Base-by-base conservation (phyloP, 805 yeast genomes). In the Blastobotrys americana region DNA sequence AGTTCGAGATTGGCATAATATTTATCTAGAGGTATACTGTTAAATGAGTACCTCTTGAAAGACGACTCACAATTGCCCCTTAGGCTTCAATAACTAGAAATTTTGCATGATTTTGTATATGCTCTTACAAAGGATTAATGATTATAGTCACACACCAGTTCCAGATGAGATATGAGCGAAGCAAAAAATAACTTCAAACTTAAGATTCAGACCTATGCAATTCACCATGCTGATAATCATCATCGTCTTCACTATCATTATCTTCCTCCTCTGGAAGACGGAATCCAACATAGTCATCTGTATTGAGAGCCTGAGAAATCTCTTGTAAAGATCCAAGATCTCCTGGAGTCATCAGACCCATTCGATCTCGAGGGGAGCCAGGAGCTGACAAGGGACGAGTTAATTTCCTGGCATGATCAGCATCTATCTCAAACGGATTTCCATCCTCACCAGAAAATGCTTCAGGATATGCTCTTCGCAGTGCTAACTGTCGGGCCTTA, bases 291-390 rank as follows among this genome's bases (percentile, higher is more conserved):
- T 86, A 90, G 61, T 90, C 97, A 33, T 85, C 87, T 31, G 82
- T 80, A 52, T 71, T 70, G 47, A 80, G 68, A 1, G 77, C 71
- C 57, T 84, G 85, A 46, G 78, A 78, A 33, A 86, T 85, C 61
- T 90, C 98, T 62, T 89, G 97, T 57, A 93, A 72, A 3, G 96
- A 82, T n/a, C 97, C 98, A 51, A 90, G 74, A 63, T 90, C 98
- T 34, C 98, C 98, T 0, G 98, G 98, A 1, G 98, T 90, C 96
- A 88, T 90, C 55, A 81, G 69, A 15, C 84, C 80, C 10, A 78
- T 64, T 1, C 80, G 65, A 52, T 76, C 86, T 46, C 89, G 72
- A 49, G 98, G 97, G 4, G 97, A 89, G 2, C 97, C 97, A 1
- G 97, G 97, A n/a, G 86, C 97, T 49, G 95, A 83, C 52, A 90